Evolutionary conservation across 2,329 filamentous ascomycete genomes (phyloP), one percentile per base, ranked within the genome.

Genomic region (Pseudogymnoascus sp.): DNA sequence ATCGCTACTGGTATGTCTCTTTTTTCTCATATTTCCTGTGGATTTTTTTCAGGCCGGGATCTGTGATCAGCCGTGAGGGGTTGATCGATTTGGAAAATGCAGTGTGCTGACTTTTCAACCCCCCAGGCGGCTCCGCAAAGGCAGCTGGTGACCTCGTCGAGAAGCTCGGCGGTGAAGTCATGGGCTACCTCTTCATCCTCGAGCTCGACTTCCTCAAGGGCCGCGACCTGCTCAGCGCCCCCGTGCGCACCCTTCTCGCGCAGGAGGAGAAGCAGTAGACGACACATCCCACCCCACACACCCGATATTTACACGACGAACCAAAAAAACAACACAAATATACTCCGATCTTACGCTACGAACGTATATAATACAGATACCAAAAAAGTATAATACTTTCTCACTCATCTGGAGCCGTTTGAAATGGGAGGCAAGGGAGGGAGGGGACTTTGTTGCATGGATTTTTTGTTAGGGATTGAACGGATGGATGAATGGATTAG

Each of bases 201-300:
- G 93, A 97, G 77, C 88, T 99, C 67, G 88, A 92, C 70, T 93
- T 94, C 77, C 85, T 99, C 69, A 91, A 96, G 74, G 94, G 94
- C 69, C 86, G 91, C 70, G 88, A 92, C 67, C 94, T 96, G 83
- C 88, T 99, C 69, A 85, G 88, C 69, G 88, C 87, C 63, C 91
- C 92, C 10, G 88, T 92, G 61, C 84, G 89, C 74, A 96, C 93
- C 47, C 84, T 99, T 38, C 84, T 99, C 66, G 87, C 81, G 53
- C 84, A 84, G 67, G 84, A 88, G 73, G 75, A 76, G 63, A 71
- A 74, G 66, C 71, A 70, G 37, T 53, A 53, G 25, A 53, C 14
- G 16, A 7, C 37, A 16, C 35, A 12, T 5, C 37, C 1, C 23
- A 25, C 23, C 23, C 23, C 23, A 25, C 23, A 38, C 6, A 38